phyloP scores from a whole-genome alignment of 495 filamentous ascomycete genomes.

The Astrothelium macrocarpum region DNA sequence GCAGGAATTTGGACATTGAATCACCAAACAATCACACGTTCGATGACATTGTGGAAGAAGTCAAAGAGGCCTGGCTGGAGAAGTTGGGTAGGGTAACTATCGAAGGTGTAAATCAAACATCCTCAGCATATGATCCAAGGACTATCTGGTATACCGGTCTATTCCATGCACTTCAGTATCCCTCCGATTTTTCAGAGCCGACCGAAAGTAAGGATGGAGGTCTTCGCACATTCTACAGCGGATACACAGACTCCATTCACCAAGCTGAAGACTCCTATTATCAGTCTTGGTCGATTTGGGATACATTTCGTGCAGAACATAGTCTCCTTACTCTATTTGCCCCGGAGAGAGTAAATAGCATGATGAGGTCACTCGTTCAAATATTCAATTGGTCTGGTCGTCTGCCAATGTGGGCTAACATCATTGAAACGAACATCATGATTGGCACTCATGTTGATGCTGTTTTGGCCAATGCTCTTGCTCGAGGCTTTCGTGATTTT shows the following conservation, averaged over 20 bases:
- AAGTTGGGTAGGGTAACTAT: constrained; percentile 18
- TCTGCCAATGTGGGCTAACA: constrained; percentile 20
- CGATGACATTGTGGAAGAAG: constrained; percentile 11
- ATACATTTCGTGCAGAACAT: constrained; percentile 20
- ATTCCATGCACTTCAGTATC: constrained; percentile 19
- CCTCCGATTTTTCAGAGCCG: constrained; percentile 19
- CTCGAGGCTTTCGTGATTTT: constrained; percentile 14
- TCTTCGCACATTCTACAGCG: constrained; percentile 12
- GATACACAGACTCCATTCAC: constrained; percentile 20
- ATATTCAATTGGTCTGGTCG: constrained; percentile 18
- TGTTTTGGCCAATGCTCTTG: constrained; percentile 19
- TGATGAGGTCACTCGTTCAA: constrained; percentile 17
- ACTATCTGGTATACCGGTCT: constrained; percentile 20
- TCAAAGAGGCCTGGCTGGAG: constrained; percentile 20
- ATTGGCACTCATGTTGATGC: constrained; percentile 21
- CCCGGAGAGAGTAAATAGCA: constrained; percentile 17
- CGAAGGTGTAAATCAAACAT: constrained; percentile 16
- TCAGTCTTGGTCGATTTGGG: constrained; percentile 18
- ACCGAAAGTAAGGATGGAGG: constrained; percentile 3
- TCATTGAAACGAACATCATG: constrained; percentile 23
- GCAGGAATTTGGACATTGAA: constrained; percentile 15
- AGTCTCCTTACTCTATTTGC: constrained; percentile 16
- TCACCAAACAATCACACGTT: constrained; percentile 12
- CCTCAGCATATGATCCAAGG: constrained; percentile 10
- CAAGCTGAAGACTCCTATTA: constrained; percentile 16